Evolutionary conservation across 2,329 filamentous ascomycete genomes (phyloP).

Genomic region (Cytospora mali): DNA sequence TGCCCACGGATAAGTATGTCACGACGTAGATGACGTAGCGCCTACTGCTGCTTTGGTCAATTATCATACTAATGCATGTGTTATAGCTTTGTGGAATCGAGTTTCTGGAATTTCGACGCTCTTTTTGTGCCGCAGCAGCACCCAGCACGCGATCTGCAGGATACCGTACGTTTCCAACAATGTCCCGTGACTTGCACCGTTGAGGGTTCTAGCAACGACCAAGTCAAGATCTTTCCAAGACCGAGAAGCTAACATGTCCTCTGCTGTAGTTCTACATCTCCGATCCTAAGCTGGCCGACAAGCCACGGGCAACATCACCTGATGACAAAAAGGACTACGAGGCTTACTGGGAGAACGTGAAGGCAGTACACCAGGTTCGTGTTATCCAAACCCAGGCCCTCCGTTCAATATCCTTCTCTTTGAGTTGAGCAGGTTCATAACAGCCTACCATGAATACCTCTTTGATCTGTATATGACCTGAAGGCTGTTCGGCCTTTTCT

Average conservation of each 20-base stretch:
- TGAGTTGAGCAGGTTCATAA: not conserved
- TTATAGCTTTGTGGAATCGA: conserved; percentile 71
- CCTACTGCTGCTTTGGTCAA: not conserved
- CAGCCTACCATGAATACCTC: not conserved
- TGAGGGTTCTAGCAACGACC: not conserved
- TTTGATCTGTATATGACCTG: not conserved
- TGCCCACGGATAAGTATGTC: conserved; percentile 83
- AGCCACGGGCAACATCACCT: conserved; percentile 58
- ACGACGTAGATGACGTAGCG: not conserved
- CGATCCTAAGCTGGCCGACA: conserved; percentile 77
- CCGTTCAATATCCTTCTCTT: no score
- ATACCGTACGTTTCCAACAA: conserved; percentile 61
- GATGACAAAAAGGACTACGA: conserved; percentile 70
- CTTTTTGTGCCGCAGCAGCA: conserved; percentile 98
- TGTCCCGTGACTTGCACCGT: not conserved
- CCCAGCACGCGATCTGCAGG: conserved; percentile 93
- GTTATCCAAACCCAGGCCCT: not conserved
- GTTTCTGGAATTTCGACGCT: conserved; percentile 99
- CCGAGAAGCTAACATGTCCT: not conserved
- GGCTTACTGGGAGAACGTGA: conserved; percentile 85
- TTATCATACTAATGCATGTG: not conserved
- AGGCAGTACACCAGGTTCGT: conserved; percentile 72
- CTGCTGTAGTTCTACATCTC: conserved; percentile 75
- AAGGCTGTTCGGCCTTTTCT: not conserved
- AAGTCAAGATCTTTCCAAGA: not conserved